Evolutionary conservation across 352 stramenopile species (phyloP).

Genomic region (Globisporangium takayamanum): DNA sequence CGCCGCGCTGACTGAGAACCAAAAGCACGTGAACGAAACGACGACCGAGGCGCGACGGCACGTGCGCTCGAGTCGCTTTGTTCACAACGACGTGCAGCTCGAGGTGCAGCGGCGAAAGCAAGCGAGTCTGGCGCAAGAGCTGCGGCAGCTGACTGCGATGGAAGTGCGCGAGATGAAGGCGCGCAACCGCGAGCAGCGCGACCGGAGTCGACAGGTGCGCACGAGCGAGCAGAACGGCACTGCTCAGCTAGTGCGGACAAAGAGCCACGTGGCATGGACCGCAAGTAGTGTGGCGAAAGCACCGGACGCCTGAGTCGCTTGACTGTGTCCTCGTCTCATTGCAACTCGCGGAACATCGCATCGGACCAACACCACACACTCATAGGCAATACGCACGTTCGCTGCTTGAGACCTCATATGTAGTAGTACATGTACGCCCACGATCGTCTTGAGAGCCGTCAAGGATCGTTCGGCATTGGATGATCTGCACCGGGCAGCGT

Average conservation of each 20-base stretch:
- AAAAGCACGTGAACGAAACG: constrained; percentile 5
- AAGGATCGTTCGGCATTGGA: too few relatives aligned
- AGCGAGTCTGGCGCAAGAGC: constrained; percentile 23
- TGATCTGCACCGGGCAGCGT: too few relatives aligned
- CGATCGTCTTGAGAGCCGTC: too few relatives aligned
- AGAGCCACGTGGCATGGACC: not conserved
- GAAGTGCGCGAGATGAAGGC: constrained; percentile 30
- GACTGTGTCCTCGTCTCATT: too few relatives aligned
- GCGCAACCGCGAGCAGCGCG: constrained; percentile 12
- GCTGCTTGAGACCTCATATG: too few relatives aligned
- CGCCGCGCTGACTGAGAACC: constrained; percentile 26
- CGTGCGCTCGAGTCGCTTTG: constrained; percentile 8
- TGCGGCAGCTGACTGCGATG: constrained; percentile 27
- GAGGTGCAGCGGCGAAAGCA: constrained; percentile 28
- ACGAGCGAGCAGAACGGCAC: too few relatives aligned
- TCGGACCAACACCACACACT: too few relatives aligned
- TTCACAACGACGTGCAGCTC: constrained; percentile 18
- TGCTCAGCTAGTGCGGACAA: not conserved
- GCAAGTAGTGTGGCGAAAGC: too few relatives aligned
- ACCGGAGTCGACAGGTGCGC: not conserved
- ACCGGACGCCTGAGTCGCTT: too few relatives aligned
- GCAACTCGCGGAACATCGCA: too few relatives aligned
- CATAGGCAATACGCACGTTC: too few relatives aligned
- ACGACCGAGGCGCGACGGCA: constrained; percentile 3
- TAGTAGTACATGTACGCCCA: too few relatives aligned